Percentiles rank a stretch among this genome's conserved stretches.
Conservation (phyloP, 2,329 filamentous ascomycete genomes). For the Xylaria multiplex region DNA sequence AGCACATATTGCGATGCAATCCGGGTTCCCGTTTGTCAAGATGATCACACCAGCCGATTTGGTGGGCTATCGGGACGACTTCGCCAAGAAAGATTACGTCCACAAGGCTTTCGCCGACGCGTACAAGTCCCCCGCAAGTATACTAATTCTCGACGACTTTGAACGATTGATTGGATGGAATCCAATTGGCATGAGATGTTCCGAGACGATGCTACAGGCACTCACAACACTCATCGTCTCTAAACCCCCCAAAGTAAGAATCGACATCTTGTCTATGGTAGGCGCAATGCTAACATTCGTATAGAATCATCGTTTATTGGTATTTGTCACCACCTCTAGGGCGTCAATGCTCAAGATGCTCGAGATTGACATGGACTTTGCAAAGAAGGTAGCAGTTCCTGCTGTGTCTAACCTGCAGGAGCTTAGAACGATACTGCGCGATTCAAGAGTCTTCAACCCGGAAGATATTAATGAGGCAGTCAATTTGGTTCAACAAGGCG, state of each 20-base stretch:
- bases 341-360: slow-evolving; percentile 37
- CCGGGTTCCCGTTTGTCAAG: slow-evolving; percentile 37
- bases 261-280: neutral
- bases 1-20: slow-evolving; percentile 37
- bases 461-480: slow-evolving; percentile 34
- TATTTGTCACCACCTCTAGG: slow-evolving; percentile 37
- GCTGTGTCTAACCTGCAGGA: slow-evolving; percentile 28
- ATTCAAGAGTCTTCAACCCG: slow-evolving; percentile 34
- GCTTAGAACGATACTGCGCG: slow-evolving; percentile 29
- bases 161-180: slow-evolving; percentile 38
- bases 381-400: slow-evolving; percentile 37
- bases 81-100: slow-evolving; percentile 38
- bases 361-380: slow-evolving; percentile 37
- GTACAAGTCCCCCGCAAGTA: slow-evolving; percentile 38
- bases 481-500: slow-evolving; percentile 20
- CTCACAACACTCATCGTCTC: slow-evolving; percentile 38
- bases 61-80: slow-evolving; percentile 37
- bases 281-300: slow-evolving; percentile 20
- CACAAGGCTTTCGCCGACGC: slow-evolving; percentile 38
- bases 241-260: slow-evolving; percentile 33
- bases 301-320: slow-evolving; percentile 36
- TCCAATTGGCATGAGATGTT: slow-evolving; percentile 38
- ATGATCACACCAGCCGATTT: slow-evolving; percentile 37
- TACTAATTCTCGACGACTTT: slow-evolving; percentile 37
- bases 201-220: slow-evolving; percentile 36